Base-by-base conservation (phyloP, 176 grass and related monocot species). In the Phyllostachys edulis region DNA sequence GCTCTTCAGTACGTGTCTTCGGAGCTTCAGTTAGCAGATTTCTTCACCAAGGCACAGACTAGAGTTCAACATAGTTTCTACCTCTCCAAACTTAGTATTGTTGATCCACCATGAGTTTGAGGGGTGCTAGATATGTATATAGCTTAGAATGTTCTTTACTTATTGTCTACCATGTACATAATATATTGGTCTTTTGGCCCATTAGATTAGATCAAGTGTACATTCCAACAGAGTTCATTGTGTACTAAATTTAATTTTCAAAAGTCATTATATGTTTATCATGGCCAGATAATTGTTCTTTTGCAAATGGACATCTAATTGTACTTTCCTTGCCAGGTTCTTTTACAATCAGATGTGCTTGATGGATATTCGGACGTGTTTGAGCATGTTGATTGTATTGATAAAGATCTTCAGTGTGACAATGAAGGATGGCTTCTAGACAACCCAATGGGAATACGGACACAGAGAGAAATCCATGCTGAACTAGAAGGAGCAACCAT, bases 381-480 rank as follows among this genome's bases (percentile, higher is more conserved):
- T 80, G 73, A 91, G 54, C 93, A 95, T 87, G 80, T 92, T 75
- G 88, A 93, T 83, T 55, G 8, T 12, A 80, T 93, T 47, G 85
- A 90, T 63, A 29, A 87, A 57, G 62, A 56, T 83, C 80, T 82
- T 77, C 68, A 67, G 16, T 98, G 89, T 34, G 80, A 95, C 15
- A 27, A 84, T 3, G 73, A 94, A 81, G 96, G 96, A 56, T 98
- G 93, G 96, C 87, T 97, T 75, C 62, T 90, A 11, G 46, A 86
- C 17, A 95, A 95, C 51, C 96, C 91, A 60, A 87, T 95, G 92
- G 89, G 93, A 47, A 98, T 95, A 85, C 77, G 89, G 64, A 98
- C 96, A 11, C 93, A 98, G 80, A 90, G 91, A 87, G 96, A 95
- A 80, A 92, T 98, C 59, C 93, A 98, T 92, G 96, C 91, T 1